Base-by-base conservation (phyloP, 164 flowering plant genomes). In the Annona cherimola region DNA sequence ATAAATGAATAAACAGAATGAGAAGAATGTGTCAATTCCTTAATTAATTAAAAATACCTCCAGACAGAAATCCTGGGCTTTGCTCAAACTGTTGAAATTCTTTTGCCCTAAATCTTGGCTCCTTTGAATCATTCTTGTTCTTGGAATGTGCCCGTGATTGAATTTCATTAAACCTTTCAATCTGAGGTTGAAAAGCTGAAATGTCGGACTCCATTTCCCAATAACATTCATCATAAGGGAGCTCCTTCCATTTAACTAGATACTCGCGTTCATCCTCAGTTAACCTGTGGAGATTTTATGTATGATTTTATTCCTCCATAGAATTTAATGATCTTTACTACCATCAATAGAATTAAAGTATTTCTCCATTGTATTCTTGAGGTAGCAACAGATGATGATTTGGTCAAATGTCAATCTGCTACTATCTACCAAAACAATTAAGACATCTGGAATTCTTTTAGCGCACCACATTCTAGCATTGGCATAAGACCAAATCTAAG, bases 231-330 rank as follows among this genome's bases (percentile, higher is more conserved):
- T 96, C 98, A 80, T 96, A 93, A 3, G 82, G 7, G 74, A 96
- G 97, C 70, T 93, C 98, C 80, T 93, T 93, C 88, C 89, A 96
- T 79, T 96, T 96, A 45, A 96, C 98, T 80, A 90, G 79, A 82
- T 92, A 93, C 80, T 96, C 96, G 79, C 86, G 93, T 74, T 88
- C 90, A 61, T 82, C 87, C 71, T 84, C 90, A 60, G 71, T 76
- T 61, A 71, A 88, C 86, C 98, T 93, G 84, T 42, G 79, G 44
- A 50, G 61, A n/a, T 67, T 60, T 39, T 67, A 68, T n/a, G 16
- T 2, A 66, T 1, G 44, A 73, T 7, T 35, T 20, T 61, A 39
- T 42, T 12, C 35, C 1, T 45, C 40, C 35, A 26, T 45, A 45
- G 16, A 40, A 43, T n/a, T 44, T 35, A 64, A 40, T 39, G 35